Percentiles rank a stretch among this genome's conserved stretches.
Conservation (phyloP, 768 basidiomycete species). For the Russula vinacea region DNA sequence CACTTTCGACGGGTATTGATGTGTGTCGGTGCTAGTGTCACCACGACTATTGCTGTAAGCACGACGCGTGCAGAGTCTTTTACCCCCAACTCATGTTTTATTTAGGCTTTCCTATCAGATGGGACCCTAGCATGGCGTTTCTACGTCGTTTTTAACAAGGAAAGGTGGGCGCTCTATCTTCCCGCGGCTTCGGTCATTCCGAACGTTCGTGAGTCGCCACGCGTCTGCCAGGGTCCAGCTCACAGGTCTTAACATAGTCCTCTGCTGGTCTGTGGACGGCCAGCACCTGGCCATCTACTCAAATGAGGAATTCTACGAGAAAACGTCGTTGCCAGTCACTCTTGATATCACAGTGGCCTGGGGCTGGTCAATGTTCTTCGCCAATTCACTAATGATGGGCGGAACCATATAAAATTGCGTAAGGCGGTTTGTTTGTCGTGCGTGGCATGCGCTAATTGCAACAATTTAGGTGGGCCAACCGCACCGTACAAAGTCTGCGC, state of each 20-base stretch:
- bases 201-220: conserved; percentile 28
- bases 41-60: conserved; percentile 14
- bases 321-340: conserved; percentile 24
- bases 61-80: not conserved
- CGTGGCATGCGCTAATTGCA: not conserved
- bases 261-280: conserved; percentile 30
- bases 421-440: not conserved
- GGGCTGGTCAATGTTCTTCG: conserved; percentile 33
- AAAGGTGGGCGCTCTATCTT: conserved; percentile 31
- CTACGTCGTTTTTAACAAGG: conserved; percentile 28
- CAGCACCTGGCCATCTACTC: conserved; percentile 29
- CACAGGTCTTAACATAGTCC: conserved; percentile 18
- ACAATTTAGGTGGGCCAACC: conserved; percentile 2
- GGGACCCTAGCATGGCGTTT: conserved; percentile 33
- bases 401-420: conserved; percentile 33
- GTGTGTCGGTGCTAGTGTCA: conserved; percentile 7
- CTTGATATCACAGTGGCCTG: conserved; percentile 32
- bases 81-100: not conserved
- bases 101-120: conserved; percentile 32
- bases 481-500: not conserved
- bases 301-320: conserved; percentile 25
- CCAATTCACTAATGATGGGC: conserved; percentile 31
- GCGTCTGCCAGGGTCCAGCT: not conserved
- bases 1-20: not conserved
- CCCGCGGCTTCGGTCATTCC: conserved; percentile 24